phyloP scores from a whole-genome alignment of 2,329 filamentous ascomycete genomes.

The Ophiostoma ips region DNA sequence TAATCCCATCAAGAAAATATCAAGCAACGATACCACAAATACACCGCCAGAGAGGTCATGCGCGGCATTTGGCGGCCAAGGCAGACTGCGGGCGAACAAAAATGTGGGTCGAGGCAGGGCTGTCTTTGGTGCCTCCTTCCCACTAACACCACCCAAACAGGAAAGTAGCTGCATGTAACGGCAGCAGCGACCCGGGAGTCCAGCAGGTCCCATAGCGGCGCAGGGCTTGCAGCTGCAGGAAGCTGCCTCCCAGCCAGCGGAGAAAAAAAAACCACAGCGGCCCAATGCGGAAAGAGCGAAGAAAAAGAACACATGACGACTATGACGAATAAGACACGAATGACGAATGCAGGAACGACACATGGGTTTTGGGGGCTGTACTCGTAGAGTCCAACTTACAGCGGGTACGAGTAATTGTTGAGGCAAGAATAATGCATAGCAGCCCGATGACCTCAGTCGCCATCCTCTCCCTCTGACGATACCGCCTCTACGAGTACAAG shows the following conservation, averaged over 20 bases:
- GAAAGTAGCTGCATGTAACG: constrained; percentile 1
- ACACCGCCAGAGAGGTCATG: background rate
- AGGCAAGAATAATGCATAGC: too few species aligned
- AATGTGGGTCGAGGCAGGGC: background rate
- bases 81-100: constrained; percentile 7
- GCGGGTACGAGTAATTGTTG: too few species aligned
- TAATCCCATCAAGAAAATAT: too few species aligned
- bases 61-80: constrained; percentile 7
- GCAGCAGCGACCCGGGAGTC: background rate
- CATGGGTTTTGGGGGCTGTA: too few species aligned
- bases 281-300: too few species aligned
- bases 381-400: too few species aligned
- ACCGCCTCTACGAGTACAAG: too few species aligned
- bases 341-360: too few species aligned
- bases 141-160: constrained; percentile 4
- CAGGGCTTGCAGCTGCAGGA: background rate
- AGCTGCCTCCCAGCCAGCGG: background rate
- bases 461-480: too few species aligned
- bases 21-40: background rate
- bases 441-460: too few species aligned
- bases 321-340: background rate
- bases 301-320: background rate
- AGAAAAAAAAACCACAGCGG: background rate
- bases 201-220: constrained; percentile 1
- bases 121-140: background rate